Evolutionary conservation across 768 basidiomycete genomes (phyloP).

Genomic region (Suillus decipiens): DNA sequence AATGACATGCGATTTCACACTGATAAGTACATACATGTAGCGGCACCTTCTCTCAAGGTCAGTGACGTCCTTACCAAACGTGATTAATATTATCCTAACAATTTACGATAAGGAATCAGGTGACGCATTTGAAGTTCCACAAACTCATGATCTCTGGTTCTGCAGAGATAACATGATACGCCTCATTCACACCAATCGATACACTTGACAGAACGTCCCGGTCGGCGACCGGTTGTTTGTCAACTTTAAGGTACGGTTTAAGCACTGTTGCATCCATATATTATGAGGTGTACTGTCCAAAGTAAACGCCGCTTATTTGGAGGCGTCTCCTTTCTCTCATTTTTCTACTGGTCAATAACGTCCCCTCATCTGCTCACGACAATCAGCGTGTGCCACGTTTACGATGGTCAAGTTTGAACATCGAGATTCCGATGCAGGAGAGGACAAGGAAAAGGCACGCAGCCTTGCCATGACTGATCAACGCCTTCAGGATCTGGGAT

Average conservation of each 20-base stretch:
- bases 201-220: not conserved
- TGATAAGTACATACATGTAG: not conserved
- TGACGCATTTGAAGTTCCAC: not conserved
- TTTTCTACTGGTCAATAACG: not conserved
- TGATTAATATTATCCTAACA: not conserved
- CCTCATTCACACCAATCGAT: not conserved
- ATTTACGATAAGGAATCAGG: constrained; percentile 6
- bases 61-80: not conserved
- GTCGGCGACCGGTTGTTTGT: not conserved
- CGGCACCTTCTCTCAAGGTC: not conserved
- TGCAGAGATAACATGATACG: not conserved
- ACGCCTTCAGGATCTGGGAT: constrained; percentile 52
- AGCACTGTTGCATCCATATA: no score
- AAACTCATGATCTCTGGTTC: not conserved
- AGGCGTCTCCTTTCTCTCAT: not conserved
- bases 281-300: not conserved
- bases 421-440: not conserved
- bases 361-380: not conserved
- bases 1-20: not conserved
- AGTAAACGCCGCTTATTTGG: not conserved
- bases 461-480: constrained; percentile 33
- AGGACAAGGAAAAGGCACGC: not conserved
- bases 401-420: constrained; percentile 1
- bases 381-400: not conserved
- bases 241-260: no score